Percentiles rank a stretch among this genome's conserved stretches.
These are phyloP conservation scores for Phialocephala sp. DNA, from an alignment of 2,329 filamentous ascomycete genomes.

Conservation along the genomic window DNA sequence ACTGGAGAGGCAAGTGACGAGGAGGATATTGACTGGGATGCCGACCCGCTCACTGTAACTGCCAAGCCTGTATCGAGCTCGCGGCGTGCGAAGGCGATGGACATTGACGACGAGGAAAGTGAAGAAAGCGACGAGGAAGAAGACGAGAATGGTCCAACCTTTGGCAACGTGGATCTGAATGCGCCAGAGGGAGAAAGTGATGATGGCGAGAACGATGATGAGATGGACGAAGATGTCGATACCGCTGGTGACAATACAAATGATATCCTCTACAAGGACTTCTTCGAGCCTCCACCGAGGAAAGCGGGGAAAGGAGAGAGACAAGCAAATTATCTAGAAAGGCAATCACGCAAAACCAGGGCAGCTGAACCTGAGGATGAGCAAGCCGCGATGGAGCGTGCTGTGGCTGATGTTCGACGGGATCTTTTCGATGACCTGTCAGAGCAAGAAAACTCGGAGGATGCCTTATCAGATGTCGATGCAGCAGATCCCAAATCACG, in stretches of 20 bases:
- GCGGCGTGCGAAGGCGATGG: constrained; percentile 42
- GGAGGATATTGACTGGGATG: constrained; percentile 87
- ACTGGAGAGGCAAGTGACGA: constrained; percentile 80
- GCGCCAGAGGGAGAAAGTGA: constrained; percentile 74
- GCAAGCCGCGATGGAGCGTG: constrained; percentile 75
- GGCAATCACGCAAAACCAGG: constrained; percentile 48
- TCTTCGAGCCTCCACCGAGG: constrained; percentile 84
- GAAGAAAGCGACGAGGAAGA: constrained; percentile 66
- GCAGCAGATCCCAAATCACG: constrained; percentile 74
- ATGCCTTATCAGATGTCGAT: constrained; percentile 68
- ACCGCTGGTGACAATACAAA: constrained; percentile 73
- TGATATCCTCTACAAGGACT: constrained; percentile 88
- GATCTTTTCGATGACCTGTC: constrained; percentile 86
- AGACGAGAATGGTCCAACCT: constrained; percentile 79
- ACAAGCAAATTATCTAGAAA: constrained; percentile 47
- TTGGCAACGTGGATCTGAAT: constrained; percentile 78
- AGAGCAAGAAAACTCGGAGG: constrained; percentile 68
- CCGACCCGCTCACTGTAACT: constrained; percentile 67
- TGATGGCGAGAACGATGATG: constrained; percentile 59
- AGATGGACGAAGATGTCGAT: constrained; percentile 61
- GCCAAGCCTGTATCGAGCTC: constrained; percentile 39
- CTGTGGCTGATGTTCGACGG: constrained; percentile 84
- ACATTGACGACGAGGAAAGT: constrained; percentile 46
- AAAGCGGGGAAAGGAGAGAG: constrained; percentile 64
- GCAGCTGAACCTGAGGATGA: constrained; percentile 51